Base-by-base conservation (phyloP, 257 asterid genomes). In the Capsicum rhomboideum region DNA sequence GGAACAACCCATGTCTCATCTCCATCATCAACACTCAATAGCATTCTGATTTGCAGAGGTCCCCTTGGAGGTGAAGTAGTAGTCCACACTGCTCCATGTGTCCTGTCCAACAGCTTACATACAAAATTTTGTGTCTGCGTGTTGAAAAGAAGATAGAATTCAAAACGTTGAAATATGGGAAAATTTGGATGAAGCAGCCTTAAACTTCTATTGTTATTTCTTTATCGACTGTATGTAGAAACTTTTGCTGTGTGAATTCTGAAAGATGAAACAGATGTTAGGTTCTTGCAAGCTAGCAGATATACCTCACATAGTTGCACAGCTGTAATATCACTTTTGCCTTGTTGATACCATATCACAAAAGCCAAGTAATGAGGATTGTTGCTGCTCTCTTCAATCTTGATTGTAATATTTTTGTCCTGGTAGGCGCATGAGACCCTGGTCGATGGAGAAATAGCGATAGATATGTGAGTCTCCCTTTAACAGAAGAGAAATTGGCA, bases 401-500 rank as follows among this genome's bases (percentile, higher is more conserved):
- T 91, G 78, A 93, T 85, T 23, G 96, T 89, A 40, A 91, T 91
- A 81, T 93, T 93, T 88, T 84, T 90, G 91, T 86, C 85, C 4
- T 96, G 91, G 74, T 93, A 95, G 93, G 86, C 93, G 90, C 98
- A 95, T 18, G 97, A 82, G 50, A 95, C 95, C 98, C 97, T 93
- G 90, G 58, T 82, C 40, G 69, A n/a, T 69, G 83, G 46, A 46
- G 50, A 59, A 79, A 68, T 42, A 77, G 66, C 0, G 11, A 42
- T n/a, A 79, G 11, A 79, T 31, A 34, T 56, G 69, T 54, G 68
- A 79, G 50, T 56, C 29, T 58, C 10, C 11, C 12, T 17, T 55
- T 34, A 56, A 55, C 34, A 28, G n/a, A 17, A 79, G 31, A 79
- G 29, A 10, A 9, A 40, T 66, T 66, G 21, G 13, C 6, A 66